Evolutionary conservation across 495 filamentous ascomycete species (phyloP).

Genomic region (Podospora sp.): DNA sequence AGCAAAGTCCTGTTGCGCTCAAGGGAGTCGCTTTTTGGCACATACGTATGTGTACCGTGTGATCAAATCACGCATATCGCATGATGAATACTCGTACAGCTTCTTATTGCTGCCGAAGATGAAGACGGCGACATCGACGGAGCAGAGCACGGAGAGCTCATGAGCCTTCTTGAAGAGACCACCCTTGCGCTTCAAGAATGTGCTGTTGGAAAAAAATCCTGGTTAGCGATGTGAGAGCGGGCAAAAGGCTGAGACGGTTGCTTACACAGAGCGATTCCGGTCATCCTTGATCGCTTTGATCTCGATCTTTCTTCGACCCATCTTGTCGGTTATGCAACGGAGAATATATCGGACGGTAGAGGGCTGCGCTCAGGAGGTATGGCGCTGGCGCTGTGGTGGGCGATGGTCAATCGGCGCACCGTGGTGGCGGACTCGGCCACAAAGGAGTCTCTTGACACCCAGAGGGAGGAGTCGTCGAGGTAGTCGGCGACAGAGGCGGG

Average conservation of each 20-base stretch:
- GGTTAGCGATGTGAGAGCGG: conserved; percentile 25
- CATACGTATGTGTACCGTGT: conserved; percentile 86
- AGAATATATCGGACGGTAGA: not conserved
- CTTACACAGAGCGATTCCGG: conserved; percentile 97
- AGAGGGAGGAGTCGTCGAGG: conserved; percentile 4
- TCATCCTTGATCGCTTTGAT: conserved; percentile 99
- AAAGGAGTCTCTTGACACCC: conserved; percentile 1
- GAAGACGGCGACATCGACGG: conserved; percentile 96
- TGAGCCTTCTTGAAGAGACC: conserved; percentile 99
- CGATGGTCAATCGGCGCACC: conserved; percentile 9
- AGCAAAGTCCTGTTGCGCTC: conserved; percentile 27
- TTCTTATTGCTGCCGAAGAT: conserved; percentile 99
- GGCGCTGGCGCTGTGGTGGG: conserved; percentile 9
- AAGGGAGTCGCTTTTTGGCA: conserved; percentile 27
- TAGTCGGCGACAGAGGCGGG: not conserved
- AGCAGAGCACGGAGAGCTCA: conserved; percentile 96
- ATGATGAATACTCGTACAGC: conserved; percentile 94
- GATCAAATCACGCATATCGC: conserved; percentile 88
- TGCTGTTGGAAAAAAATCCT: conserved; percentile 67
- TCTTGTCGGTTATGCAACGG: conserved; percentile 38
- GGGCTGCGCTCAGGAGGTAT: not conserved
- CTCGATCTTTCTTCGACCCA: conserved; percentile 84
- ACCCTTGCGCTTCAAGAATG: conserved; percentile 97
- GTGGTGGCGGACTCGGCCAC: conserved; percentile 2
- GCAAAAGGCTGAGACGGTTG: conserved; percentile 28